Evolutionary conservation across 2,329 filamentous ascomycete species (phyloP).

Genomic region (Epicoccum nigrum): DNA sequence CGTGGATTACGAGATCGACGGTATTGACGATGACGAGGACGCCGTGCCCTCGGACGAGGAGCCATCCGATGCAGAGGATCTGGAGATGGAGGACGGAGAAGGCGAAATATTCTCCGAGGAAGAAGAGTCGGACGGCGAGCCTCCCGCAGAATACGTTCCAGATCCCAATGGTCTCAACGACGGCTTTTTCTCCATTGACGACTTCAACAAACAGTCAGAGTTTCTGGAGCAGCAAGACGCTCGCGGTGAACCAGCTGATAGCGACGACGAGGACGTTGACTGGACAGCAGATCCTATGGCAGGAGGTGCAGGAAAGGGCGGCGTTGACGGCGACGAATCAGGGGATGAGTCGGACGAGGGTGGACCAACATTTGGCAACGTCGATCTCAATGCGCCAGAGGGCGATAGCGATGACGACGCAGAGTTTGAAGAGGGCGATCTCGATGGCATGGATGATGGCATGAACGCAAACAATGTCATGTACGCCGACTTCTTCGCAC

Average conservation of each 20-base stretch:
- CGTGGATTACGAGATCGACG: conserved; percentile 44
- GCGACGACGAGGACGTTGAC: conserved; percentile 80
- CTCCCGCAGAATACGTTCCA: conserved; percentile 64
- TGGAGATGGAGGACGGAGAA: conserved; percentile 42
- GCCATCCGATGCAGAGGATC: conserved; percentile 37
- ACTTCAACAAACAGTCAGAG: conserved; percentile 94
- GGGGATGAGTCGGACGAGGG: conserved; percentile 71
- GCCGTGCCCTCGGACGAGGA: conserved; percentile 40
- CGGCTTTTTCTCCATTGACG: conserved; percentile 96
- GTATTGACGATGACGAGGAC: conserved; percentile 39
- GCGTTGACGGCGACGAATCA: conserved; percentile 50
- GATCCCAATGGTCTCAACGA: conserved; percentile 91
- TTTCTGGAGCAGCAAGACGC: conserved; percentile 86
- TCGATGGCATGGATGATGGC: conserved; percentile 59
- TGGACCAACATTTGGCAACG: conserved; percentile 83
- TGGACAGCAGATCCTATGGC: conserved; percentile 81
- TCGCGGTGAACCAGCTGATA: conserved; percentile 75
- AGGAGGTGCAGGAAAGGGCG: conserved; percentile 38
- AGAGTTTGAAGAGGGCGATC: conserved; percentile 62
- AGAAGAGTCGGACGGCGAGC: conserved; percentile 52
- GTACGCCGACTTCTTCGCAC: conserved; percentile 93
- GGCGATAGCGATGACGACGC: conserved; percentile 71
- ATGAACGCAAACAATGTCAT: conserved; percentile 86
- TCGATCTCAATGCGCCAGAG: conserved; percentile 74
- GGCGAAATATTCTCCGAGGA: conserved; percentile 48